phyloP scores from a whole-genome alignment of 371 early-diverging fungal species.

The Syncephalastrum monosporum region DNA sequence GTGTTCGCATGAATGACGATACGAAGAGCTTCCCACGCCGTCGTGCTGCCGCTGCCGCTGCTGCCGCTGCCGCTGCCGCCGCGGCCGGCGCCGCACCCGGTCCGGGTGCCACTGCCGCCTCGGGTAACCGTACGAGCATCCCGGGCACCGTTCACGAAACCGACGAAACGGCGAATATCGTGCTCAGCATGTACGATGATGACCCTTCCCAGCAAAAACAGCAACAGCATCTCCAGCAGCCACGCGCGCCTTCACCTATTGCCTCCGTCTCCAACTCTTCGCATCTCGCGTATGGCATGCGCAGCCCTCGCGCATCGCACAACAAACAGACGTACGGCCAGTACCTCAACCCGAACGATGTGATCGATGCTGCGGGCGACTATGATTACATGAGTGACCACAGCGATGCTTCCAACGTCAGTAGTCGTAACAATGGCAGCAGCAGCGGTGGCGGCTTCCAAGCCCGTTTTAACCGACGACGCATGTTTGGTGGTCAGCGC shows the following conservation, averaged over 20 bases:
- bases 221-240: slow-evolving; percentile 1
- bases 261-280: slow-evolving; percentile 1
- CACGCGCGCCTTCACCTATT: neutral
- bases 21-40: slow-evolving; percentile 38
- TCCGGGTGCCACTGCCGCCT: too few relatives aligned
- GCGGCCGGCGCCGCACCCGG: neutral
- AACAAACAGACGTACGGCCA: slow-evolving; percentile 22
- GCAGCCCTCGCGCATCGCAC: neutral
- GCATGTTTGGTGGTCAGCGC: neutral
- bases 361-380: slow-evolving; percentile 22
- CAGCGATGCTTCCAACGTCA: slow-evolving; percentile 54
- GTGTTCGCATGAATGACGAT: slow-evolving; percentile 30
- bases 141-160: slow-evolving; percentile 58
- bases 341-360: slow-evolving; percentile 40
- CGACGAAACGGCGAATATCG: slow-evolving; percentile 53
- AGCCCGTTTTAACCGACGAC: neutral
- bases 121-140: slow-evolving; percentile 40
- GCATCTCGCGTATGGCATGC: slow-evolving; percentile 3
- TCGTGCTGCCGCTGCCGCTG: slow-evolving; percentile 6
- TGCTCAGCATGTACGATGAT: slow-evolving; percentile 54
- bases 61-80: slow-evolving; percentile 1
- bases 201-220: slow-evolving; percentile 5
- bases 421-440: slow-evolving; percentile 23
- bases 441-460: neutral
- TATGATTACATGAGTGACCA: slow-evolving; percentile 60